A percentile compares a stretch with the other conserved stretches of the same genome.
Evolutionary conservation across 768 basidiomycete genomes (phyloP).

Genomic region (Tulasnella sp.): DNA sequence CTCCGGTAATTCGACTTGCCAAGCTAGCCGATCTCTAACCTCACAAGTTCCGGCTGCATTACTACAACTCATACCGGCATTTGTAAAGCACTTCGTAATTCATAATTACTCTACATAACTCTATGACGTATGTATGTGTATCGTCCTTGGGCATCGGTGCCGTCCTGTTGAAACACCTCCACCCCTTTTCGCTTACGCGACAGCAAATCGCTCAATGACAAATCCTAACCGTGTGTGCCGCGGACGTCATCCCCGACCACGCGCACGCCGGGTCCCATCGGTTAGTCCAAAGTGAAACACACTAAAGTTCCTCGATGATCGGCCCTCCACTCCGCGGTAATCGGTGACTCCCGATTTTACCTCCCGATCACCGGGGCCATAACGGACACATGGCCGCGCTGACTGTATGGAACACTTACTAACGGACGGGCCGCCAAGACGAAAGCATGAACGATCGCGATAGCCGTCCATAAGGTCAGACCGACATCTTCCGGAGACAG

Average conservation of each 20-base stretch:
- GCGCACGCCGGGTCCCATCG: background rate
- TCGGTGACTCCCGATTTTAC: background rate
- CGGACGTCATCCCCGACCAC: background rate
- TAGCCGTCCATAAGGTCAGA: background rate
- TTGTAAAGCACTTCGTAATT: no score
- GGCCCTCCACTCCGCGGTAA: background rate
- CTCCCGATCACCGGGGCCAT: background rate
- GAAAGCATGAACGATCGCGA: background rate
- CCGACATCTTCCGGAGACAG: background rate
- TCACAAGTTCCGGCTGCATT: no score
- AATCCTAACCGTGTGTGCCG: constrained; percentile 4
- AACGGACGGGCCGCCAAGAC: background rate
- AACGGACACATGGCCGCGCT: background rate
- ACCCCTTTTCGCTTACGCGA: background rate
- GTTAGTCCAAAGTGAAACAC: constrained; percentile 1
- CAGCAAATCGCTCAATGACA: background rate
- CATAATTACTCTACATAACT: no score
- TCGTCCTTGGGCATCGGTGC: no score
- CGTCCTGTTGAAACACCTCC: background rate
- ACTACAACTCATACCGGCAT: no score
- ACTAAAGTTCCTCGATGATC: background rate
- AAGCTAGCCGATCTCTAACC: no score
- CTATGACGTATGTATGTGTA: no score
- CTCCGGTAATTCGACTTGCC: no score
- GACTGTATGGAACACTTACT: background rate